A percentile compares a stretch with the other conserved stretches of the same genome.
Evolutionary conservation across 2,329 filamentous ascomycete species (phyloP).

Genomic region (Emmonsia crescens): DNA sequence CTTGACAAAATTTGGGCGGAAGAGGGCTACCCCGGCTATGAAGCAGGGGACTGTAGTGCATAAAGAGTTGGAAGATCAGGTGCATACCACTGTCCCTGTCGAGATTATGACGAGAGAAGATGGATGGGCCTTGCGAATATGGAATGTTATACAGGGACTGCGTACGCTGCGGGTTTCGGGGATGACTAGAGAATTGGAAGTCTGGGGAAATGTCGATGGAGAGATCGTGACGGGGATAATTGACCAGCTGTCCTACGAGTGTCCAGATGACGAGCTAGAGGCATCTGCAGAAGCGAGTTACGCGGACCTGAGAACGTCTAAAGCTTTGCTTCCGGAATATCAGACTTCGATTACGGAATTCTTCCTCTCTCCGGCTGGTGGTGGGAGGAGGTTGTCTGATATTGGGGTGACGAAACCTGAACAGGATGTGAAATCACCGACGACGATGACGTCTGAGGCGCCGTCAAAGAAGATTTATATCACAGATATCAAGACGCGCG

Average conservation of each 20-base stretch:
- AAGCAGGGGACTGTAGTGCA: slow-evolving; percentile 70
- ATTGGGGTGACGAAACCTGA: slow-evolving; percentile 15
- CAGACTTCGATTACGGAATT: slow-evolving; percentile 38
- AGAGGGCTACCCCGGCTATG: slow-evolving; percentile 72
- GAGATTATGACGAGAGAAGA: slow-evolving; percentile 68
- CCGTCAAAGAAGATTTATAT: slow-evolving; percentile 50
- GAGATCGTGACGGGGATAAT: slow-evolving; percentile 83
- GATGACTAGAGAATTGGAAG: slow-evolving; percentile 62
- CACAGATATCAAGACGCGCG: slow-evolving; percentile 79
- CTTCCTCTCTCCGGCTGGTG: slow-evolving; percentile 28
- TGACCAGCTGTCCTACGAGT: slow-evolving; percentile 68
- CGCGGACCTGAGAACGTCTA: slow-evolving; percentile 26
- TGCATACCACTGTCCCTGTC: slow-evolving; percentile 66
- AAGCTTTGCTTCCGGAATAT: slow-evolving; percentile 30
- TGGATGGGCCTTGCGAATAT: slow-evolving; percentile 67
- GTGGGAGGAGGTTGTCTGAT: slow-evolving; percentile 27
- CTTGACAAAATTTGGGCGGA: slow-evolving; percentile 64
- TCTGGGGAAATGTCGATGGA: slow-evolving; percentile 77
- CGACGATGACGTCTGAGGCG: slow-evolving; percentile 10
- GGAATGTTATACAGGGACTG: slow-evolving; percentile 84
- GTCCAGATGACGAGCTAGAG: slow-evolving; percentile 63
- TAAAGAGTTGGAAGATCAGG: slow-evolving; percentile 70
- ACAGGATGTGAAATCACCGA: not conserved
- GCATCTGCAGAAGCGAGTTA: slow-evolving; percentile 41
- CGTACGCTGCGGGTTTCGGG: slow-evolving; percentile 61